Conservation (phyloP, 352 stramenopile species). For the Globisporangium apiculatum region DNA sequence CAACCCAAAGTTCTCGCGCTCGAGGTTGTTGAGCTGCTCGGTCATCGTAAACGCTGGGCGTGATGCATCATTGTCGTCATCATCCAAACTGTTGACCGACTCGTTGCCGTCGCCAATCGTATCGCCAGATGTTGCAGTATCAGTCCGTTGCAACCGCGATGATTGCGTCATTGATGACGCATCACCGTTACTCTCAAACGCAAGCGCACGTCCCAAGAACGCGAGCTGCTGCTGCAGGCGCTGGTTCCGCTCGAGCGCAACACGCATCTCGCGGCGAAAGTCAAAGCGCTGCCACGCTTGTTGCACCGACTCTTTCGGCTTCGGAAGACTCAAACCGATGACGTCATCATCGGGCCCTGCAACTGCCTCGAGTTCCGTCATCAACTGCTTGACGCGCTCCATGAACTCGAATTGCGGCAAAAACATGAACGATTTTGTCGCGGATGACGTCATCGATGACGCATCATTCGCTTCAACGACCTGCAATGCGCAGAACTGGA, state of each 20-base stretch:
- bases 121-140: constrained; percentile 38
- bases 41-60: constrained; percentile 50
- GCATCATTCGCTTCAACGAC: constrained; percentile 3
- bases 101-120: constrained; percentile 17
- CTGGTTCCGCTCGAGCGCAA: constrained; percentile 56
- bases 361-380: constrained; percentile 34
- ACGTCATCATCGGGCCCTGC: constrained; percentile 16
- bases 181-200: constrained; percentile 21
- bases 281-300: constrained; percentile 35
- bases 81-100: constrained; percentile 13
- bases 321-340: no score
- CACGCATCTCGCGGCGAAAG: constrained; percentile 42
- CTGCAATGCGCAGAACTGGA: constrained; percentile 61
- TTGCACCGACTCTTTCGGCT: no score
- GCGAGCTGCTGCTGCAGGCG: constrained; percentile 55
- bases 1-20: constrained; percentile 68
- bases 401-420: constrained; percentile 68
- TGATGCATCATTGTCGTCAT: constrained; percentile 12
- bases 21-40: constrained; percentile 64
- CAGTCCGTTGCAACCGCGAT: constrained; percentile 19
- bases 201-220: constrained; percentile 47
- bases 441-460: constrained; percentile 18
- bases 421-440: constrained; percentile 34
- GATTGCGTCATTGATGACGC: neutral
- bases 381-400: constrained; percentile 63